Evolutionary conservation across 345 rosid genomes (phyloP).

Genomic region (Salix viminalis): DNA sequence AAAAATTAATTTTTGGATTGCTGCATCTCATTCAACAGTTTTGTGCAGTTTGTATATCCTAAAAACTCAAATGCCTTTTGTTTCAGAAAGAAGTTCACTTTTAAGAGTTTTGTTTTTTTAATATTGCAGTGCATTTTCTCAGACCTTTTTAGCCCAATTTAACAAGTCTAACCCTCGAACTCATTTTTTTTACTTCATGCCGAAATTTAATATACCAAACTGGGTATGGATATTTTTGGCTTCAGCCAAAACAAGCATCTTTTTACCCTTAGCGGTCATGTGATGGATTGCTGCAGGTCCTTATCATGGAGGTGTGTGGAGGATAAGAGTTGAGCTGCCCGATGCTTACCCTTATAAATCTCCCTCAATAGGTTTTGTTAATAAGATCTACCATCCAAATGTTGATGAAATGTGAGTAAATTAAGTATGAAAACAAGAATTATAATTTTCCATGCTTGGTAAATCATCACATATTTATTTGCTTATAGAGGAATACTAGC

Average conservation of each 20-base stretch:
- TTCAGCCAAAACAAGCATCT: neutral
- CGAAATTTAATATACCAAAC: neutral
- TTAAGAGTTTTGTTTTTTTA: neutral
- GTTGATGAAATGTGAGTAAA: slow-evolving; percentile 60
- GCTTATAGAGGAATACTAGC: slow-evolving; percentile 9
- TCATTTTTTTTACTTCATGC: neutral
- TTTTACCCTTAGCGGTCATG: neutral
- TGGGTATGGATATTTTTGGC: neutral
- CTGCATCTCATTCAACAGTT: neutral
- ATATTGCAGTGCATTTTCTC: neutral
- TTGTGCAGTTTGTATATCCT: neutral
- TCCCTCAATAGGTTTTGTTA: slow-evolving; percentile 53
- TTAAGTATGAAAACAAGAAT: neutral
- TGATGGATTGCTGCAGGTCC: slow-evolving; percentile 54
- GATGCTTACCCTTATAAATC: slow-evolving; percentile 75
- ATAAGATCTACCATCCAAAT: slow-evolving; percentile 90
- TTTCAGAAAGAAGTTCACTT: neutral
- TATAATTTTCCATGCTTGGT: neutral
- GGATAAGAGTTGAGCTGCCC: slow-evolving; percentile 91
- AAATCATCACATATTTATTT: neutral
- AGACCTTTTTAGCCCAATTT: neutral
- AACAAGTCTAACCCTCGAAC: neutral
- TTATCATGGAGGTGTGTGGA: slow-evolving; percentile 94
- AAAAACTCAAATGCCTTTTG: neutral
- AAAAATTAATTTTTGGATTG: neutral